These are phyloP conservation scores for Monosporozyma yasuniensis DNA, from an alignment of 805 yeast genomes.

Conservation along the genomic window DNA sequence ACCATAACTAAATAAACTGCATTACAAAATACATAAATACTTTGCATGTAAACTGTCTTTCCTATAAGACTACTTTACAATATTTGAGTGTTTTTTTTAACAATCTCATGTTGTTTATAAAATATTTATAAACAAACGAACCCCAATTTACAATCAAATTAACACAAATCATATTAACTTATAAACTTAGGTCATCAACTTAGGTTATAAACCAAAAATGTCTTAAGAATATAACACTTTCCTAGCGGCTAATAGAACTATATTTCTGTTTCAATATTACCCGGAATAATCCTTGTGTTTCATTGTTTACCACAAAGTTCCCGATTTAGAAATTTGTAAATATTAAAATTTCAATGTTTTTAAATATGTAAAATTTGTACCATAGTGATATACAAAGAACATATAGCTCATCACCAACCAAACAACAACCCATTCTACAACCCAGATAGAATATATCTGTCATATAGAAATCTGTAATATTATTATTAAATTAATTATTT, in stretches of 20 bases:
- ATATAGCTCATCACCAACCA: background rate
- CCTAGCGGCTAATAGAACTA: background rate
- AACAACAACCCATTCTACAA: background rate
- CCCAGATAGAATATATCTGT: background rate
- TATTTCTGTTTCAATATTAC: background rate
- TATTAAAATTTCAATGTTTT: background rate
- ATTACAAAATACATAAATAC: too few relatives aligned
- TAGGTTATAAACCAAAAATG: too few relatives aligned
- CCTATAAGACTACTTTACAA: too few relatives aligned
- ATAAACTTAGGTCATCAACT: too few relatives aligned
- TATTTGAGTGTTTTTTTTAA: too few relatives aligned
- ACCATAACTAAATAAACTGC: too few relatives aligned
- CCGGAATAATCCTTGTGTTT: background rate
- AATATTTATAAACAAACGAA: too few relatives aligned
- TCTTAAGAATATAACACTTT: too few relatives aligned
- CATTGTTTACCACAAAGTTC: background rate
- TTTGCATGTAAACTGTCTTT: too few relatives aligned
- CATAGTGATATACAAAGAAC: background rate
- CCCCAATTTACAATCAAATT: too few relatives aligned
- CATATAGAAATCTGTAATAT: background rate
- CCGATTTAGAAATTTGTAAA: constrained; percentile 2
- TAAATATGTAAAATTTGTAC: background rate
- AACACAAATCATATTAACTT: too few relatives aligned
- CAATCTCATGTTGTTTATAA: too few relatives aligned
- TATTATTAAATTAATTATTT: background rate